These are phyloP conservation scores for Phytopythium mirpurense DNA, from an alignment of 352 stramenopile species.

Conservation along the genomic window DNA sequence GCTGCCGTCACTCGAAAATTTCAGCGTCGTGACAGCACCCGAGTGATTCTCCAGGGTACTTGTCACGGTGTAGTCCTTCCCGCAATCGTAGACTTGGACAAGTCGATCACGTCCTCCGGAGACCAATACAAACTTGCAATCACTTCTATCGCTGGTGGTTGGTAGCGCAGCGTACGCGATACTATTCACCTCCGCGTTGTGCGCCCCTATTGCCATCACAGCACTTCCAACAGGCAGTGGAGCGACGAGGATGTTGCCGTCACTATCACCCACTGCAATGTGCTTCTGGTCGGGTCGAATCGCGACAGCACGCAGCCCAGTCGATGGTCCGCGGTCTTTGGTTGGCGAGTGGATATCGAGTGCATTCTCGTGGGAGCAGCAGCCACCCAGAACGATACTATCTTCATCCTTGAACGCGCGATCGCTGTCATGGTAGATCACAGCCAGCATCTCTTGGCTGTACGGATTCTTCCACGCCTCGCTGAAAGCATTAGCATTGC, in stretches of 20 bases:
- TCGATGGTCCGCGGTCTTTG: slow-evolving; percentile 27
- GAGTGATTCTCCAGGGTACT: slow-evolving; percentile 79
- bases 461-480: slow-evolving; percentile 59
- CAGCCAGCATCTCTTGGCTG: slow-evolving; percentile 64
- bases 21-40: slow-evolving; percentile 49
- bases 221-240: slow-evolving; percentile 30
- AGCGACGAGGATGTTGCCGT: slow-evolving; percentile 61
- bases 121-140: slow-evolving; percentile 36
- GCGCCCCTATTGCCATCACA: slow-evolving; percentile 37
- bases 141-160: not conserved
- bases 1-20: slow-evolving; percentile 69
- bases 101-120: slow-evolving; percentile 76
- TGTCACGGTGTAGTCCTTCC: slow-evolving; percentile 22
- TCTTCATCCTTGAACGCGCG: slow-evolving; percentile 38
- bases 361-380: slow-evolving; percentile 33
- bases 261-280: slow-evolving; percentile 61
- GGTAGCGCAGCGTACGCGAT: slow-evolving; percentile 38
- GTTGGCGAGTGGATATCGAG: slow-evolving; percentile 39
- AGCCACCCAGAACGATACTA: slow-evolving; percentile 45
- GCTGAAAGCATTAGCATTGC: slow-evolving; percentile 7
- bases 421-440: slow-evolving; percentile 57
- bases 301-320: slow-evolving; percentile 34
- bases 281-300: slow-evolving; percentile 57
- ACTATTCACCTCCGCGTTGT: slow-evolving; percentile 73
- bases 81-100: slow-evolving; percentile 77